phyloP scores from a whole-genome alignment of 768 basidiomycete genomes.

The Candolleomyces efflorescens region DNA sequence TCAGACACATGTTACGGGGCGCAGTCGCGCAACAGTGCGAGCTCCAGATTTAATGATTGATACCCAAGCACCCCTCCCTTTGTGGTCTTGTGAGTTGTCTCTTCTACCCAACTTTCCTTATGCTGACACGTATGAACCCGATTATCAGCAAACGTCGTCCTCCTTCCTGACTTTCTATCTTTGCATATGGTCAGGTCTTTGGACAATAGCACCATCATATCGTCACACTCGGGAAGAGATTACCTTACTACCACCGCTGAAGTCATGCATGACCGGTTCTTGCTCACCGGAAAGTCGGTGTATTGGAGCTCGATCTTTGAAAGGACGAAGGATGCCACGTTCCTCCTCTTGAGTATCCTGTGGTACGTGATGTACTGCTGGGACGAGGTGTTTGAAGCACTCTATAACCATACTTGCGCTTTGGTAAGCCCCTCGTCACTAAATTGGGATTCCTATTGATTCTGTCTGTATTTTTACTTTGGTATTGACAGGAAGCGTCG shows the following conservation, averaged over 20 bases:
- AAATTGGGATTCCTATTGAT: no score
- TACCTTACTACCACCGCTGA: slow-evolving; percentile 31
- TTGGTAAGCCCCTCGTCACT: no score
- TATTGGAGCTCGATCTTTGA: slow-evolving; percentile 44
- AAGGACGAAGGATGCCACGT: slow-evolving; percentile 46
- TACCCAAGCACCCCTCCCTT: slow-evolving; percentile 45
- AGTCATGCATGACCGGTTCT: slow-evolving; percentile 31
- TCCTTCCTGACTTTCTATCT: slow-evolving; percentile 46
- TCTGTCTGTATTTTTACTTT: neutral
- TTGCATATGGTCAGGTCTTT: slow-evolving; percentile 49
- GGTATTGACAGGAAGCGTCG: slow-evolving; percentile 35
- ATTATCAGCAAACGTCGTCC: slow-evolving; percentile 24
- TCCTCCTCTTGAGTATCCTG: slow-evolving; percentile 45
- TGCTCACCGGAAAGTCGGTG: slow-evolving; percentile 35
- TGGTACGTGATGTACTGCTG: slow-evolving; percentile 63
- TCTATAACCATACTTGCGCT: slow-evolving; percentile 47
- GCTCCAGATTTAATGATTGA: slow-evolving; percentile 39
- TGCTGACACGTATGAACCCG: no score
- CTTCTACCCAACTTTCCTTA: neutral
- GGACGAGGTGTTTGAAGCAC: slow-evolving; percentile 51
- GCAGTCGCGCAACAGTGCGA: slow-evolving; percentile 5
- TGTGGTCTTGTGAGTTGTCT: slow-evolving; percentile 30
- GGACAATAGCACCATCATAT: slow-evolving; percentile 36
- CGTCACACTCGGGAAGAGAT: slow-evolving; percentile 34
- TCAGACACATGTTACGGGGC: neutral